Conservation (phyloP, 75 land plant species). For the Pseudotsuga menziesii region DNA sequence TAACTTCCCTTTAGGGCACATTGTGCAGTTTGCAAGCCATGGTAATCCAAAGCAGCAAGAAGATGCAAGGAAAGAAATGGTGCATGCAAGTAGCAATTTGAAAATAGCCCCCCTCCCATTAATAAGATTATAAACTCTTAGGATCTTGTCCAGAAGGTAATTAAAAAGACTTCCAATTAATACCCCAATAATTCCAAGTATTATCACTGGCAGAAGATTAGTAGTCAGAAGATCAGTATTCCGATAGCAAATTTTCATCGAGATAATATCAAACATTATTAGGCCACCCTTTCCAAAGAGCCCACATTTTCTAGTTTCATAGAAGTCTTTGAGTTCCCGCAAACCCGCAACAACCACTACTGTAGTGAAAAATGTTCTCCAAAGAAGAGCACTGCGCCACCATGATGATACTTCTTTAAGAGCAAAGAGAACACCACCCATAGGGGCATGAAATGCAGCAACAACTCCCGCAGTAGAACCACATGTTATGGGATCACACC, state of each 20-base stretch:
- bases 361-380: conserved; percentile 78
- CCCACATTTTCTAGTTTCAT: conserved; percentile 54
- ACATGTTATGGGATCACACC: conserved; percentile 71
- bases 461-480: conserved; percentile 83
- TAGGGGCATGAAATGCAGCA: conserved; percentile 76
- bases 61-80: conserved; percentile 59
- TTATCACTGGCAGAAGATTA: conserved; percentile 54
- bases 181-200: conserved; percentile 66
- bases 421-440: conserved; percentile 82
- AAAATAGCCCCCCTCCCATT: conserved; percentile 38
- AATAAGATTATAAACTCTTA: conserved; percentile 35
- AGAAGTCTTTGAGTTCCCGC: conserved; percentile 35
- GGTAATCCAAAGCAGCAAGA: conserved; percentile 81
- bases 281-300: conserved; percentile 68
- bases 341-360: conserved; percentile 71
- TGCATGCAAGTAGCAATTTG: conserved; percentile 54
- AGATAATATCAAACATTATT: conserved; percentile 57
- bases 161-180: conserved; percentile 65
- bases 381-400: conserved; percentile 78
- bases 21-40: conserved; percentile 76
- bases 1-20: conserved; percentile 55
- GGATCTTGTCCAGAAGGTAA: conserved; percentile 40
- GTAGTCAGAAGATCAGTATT: conserved; percentile 37
- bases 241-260: conserved; percentile 30
- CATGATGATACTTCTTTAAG: conserved; percentile 79